A percentile compares a stretch with the other conserved stretches of the same genome.
Evolutionary conservation across 176 grass and related monocot species (phyloP).

Genomic region (Zoysia pacifica): DNA sequence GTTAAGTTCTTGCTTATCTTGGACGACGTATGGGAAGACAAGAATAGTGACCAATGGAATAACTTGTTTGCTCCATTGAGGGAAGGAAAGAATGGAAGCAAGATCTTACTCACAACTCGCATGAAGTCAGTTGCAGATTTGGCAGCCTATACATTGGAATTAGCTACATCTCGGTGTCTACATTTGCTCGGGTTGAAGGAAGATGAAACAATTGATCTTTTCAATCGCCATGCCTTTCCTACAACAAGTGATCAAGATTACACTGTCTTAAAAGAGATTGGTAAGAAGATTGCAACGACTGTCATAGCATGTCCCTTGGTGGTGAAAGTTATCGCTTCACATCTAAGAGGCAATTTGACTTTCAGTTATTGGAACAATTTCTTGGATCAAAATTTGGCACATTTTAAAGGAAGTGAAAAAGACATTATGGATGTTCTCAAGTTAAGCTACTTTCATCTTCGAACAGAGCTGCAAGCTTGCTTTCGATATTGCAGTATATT

Average conservation of each 20-base stretch:
- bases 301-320: constrained; percentile 52
- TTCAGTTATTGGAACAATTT: constrained; percentile 25
- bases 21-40: constrained; percentile 56
- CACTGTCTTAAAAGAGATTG: not conserved
- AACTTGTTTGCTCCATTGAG: constrained; percentile 48
- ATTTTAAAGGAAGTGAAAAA: constrained; percentile 27
- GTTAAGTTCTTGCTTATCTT: constrained; percentile 41
- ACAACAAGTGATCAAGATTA: not conserved
- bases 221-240: constrained; percentile 40
- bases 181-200: constrained; percentile 33
- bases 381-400: constrained; percentile 11
- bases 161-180: not conserved
- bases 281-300: constrained; percentile 38
- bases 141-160: not conserved
- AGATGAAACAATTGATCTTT: constrained; percentile 35
- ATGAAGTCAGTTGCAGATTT: constrained; percentile 21
- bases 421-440: constrained; percentile 45
- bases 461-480: constrained; percentile 47
- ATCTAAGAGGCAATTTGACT: constrained; percentile 27
- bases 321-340: constrained; percentile 38
- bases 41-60: constrained; percentile 30
- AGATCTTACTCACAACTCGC: constrained; percentile 51
- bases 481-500: constrained; percentile 68
- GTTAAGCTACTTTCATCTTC: constrained; percentile 50
- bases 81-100: constrained; percentile 25